Evolutionary conservation across 179 eudicot genomes (phyloP), one percentile per base, ranked within the genome.

Genomic region (Actinidia arguta): DNA sequence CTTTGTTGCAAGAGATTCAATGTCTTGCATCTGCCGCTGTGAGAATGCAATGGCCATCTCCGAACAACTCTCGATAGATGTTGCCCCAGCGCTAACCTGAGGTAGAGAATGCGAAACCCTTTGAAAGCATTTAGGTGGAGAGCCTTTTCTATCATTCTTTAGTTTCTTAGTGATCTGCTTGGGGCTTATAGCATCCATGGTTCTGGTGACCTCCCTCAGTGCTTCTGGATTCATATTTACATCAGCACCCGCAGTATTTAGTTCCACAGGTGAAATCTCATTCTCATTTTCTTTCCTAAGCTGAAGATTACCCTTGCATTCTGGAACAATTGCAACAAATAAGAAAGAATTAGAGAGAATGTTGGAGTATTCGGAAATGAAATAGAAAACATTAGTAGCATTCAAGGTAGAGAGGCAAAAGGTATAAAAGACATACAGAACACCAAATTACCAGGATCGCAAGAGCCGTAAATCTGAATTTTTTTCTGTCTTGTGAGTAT

Each of bases 11-110:
- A 95, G 86, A 82, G 89, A 85, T 81, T 96, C 97, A 86, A 89
- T 88, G 85, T 93, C 98, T 54, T 89, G 89, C 94, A 96, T 90
- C 87, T 95, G 99, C 75, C 85, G 87, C 90, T 91, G 91, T 81
- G 99, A 93, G 80, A 96, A 96, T 77, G 85, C 86, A 77, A 93
- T 87, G 83, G 97, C 98, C 86, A 92, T 90, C 81, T 89, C 93
- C 14, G 93, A 86, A 86, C 92, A 90, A 68, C 82, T 88, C 80
- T 88, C 86, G 74, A 90, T 85, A 69, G 98, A 90, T 71, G 80
- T 88, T 83, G 95, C 87, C 20, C 87, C 87, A 47, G 88, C 88
- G 67, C 83, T 84, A 79, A 88, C 27, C 59, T 72, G 80, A 73
- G 90, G 89, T 61, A 86, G 80, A 0, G 81, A 69, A 47, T 87